phyloP scores from a whole-genome alignment of 2,329 filamentous ascomycete genomes.

The Akanthomyces dipterigenus region DNA sequence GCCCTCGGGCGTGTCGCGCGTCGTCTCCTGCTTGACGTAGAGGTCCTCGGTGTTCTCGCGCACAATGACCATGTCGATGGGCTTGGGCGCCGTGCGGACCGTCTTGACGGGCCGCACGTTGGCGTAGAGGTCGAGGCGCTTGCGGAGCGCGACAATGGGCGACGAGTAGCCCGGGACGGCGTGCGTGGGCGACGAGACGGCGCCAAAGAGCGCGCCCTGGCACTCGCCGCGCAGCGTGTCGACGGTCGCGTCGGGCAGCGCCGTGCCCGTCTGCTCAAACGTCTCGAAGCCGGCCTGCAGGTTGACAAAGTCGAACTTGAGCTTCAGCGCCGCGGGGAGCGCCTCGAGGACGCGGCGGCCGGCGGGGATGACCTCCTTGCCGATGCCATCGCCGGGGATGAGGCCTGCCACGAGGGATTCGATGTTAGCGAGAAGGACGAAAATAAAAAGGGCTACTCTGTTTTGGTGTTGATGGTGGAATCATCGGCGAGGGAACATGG shows the following conservation, averaged over 20 bases:
- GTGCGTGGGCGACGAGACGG: conserved; percentile 84
- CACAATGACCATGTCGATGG: conserved; percentile 95
- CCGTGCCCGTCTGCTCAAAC: conserved; percentile 82
- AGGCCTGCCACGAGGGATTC: conserved; percentile 62
- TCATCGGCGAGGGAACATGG: no score
- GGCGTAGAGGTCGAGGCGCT: conserved; percentile 89
- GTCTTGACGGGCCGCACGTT: conserved; percentile 96
- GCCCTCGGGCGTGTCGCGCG: conserved; percentile 62
- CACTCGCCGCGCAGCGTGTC: conserved; percentile 84
- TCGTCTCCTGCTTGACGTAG: conserved; percentile 95
- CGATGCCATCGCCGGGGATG: conserved; percentile 97
- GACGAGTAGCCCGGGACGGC: conserved; percentile 93
- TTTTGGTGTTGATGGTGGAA: no score
- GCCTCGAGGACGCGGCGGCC: conserved; percentile 89
- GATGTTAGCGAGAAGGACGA: no score
- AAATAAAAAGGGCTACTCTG: no score
- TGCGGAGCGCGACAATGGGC: conserved; percentile 93
- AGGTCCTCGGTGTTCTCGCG: conserved; percentile 98
- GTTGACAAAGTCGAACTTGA: conserved; percentile 92
- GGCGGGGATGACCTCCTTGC: conserved; percentile 94
- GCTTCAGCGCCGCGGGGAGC: conserved; percentile 78
- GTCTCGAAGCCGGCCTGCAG: conserved; percentile 90
- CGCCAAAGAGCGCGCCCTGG: conserved; percentile 93
- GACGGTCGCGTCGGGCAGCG: conserved; percentile 86
- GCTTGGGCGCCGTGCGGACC: conserved; percentile 53